phyloP scores from a whole-genome alignment of 2,329 filamentous ascomycete species.

The Aspergillus sp. region DNA sequence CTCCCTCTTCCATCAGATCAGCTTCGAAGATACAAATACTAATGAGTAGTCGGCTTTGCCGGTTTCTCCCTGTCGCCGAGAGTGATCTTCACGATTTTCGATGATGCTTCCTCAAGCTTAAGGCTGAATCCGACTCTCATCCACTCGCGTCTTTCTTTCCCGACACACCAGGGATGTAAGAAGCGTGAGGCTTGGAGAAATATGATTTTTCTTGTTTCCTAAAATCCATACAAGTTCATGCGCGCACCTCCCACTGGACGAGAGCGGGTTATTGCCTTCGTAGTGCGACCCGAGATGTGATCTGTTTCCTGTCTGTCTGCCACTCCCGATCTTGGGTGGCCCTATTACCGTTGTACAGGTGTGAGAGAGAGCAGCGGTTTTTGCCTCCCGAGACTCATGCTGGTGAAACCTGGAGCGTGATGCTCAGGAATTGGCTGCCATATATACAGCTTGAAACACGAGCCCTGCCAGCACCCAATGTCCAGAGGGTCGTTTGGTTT shows the following conservation, averaged over 20 bases:
- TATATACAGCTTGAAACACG: conserved; percentile 9
- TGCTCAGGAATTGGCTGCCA: conserved; percentile 4
- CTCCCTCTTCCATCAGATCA: background rate
- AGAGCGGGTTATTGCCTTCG: conserved; percentile 1
- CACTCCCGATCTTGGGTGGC: conserved; percentile 2
- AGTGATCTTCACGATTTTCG: background rate
- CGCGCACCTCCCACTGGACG: background rate
- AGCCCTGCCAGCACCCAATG: background rate
- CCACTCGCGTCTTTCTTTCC: background rate
- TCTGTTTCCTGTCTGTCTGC: conserved; percentile 16
- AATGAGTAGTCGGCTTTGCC: background rate
- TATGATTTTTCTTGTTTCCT: background rate
- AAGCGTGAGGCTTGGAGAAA: background rate
- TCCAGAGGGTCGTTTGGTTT: background rate
- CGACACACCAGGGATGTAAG: conserved; percentile 10
- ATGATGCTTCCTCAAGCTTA: background rate
- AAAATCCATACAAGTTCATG: background rate
- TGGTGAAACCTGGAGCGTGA: conserved; percentile 7
- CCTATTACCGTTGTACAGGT: conserved; percentile 18
- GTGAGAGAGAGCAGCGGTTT: background rate
- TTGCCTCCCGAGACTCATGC: conserved; percentile 1
- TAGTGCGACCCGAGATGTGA: conserved; percentile 18
- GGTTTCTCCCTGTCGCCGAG: background rate
- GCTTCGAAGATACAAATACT: background rate
- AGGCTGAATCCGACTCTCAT: background rate